Conservation (phyloP, 495 filamentous ascomycete species). For the Hyaloscypha hepaticicola region DNA sequence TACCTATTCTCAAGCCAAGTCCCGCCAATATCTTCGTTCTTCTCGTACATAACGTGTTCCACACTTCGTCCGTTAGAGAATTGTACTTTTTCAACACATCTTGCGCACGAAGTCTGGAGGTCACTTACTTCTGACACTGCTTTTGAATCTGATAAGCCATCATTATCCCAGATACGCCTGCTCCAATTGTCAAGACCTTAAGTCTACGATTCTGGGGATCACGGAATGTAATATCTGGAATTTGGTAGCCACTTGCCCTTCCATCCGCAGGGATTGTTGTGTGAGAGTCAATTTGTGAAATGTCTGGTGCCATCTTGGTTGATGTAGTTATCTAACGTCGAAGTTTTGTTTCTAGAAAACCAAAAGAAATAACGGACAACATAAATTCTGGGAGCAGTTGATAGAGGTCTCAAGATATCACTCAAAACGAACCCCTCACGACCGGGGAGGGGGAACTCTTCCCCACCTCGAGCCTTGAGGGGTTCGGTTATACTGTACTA, state of each 20-base stretch:
- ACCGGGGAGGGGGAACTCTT: neutral
- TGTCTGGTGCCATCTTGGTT: constrained; percentile 16
- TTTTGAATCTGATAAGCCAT: constrained; percentile 57
- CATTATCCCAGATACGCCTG: constrained; percentile 61
- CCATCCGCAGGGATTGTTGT: neutral
- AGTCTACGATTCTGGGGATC: constrained; percentile 24
- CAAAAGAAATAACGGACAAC: neutral
- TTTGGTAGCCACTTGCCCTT: constrained; percentile 12
- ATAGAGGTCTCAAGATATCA: too few relatives aligned
- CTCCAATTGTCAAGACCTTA: constrained; percentile 53
- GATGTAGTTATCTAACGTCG: neutral
- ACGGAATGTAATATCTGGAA: constrained; percentile 26
- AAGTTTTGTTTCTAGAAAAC: neutral
- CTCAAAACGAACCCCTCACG: neutral
- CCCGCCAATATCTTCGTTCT: constrained; percentile 66
- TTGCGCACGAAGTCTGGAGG: too few relatives aligned
- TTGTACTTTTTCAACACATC: too few relatives aligned
- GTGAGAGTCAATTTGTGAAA: constrained; percentile 5
- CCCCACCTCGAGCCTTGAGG: neutral
- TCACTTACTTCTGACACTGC: constrained; percentile 26
- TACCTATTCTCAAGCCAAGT: constrained; percentile 62
- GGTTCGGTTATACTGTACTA: neutral
- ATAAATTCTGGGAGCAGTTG: too few relatives aligned
- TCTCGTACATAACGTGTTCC: constrained; percentile 78
- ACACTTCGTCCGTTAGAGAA: too few relatives aligned